Evolutionary conservation across 495 filamentous ascomycete genomes (phyloP).

Genomic region (Daldinia bambusicola): DNA sequence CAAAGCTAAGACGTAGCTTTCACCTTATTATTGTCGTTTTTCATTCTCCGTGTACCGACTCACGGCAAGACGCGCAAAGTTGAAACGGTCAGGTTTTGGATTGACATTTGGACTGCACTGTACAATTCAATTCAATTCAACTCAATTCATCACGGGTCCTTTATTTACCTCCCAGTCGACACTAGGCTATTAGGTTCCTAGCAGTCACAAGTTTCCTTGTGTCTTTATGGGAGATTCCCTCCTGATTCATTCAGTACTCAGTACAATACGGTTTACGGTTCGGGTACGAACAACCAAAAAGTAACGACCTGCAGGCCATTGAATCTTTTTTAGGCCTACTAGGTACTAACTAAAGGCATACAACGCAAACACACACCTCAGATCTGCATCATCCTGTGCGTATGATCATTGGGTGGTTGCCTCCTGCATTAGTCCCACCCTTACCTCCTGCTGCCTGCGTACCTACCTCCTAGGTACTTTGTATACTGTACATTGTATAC

Average conservation of each 20-base stretch:
- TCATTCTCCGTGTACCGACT: slow-evolving; percentile 11
- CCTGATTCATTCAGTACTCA: slow-evolving; percentile 18
- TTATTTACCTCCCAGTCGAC: neutral
- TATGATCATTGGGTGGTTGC: slow-evolving; percentile 40
- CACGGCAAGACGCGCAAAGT: slow-evolving; percentile 21
- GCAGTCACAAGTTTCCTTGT: neutral
- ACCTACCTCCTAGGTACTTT: slow-evolving; percentile 17
- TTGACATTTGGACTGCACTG: slow-evolving; percentile 2
- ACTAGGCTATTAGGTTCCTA: neutral
- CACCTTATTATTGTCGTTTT: slow-evolving; percentile 1
- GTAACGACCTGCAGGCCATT: neutral
- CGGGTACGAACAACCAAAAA: neutral
- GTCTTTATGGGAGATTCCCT: neutral
- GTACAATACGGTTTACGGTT: too few relatives aligned
- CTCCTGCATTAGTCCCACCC: slow-evolving; percentile 42
- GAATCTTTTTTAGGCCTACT: neutral
- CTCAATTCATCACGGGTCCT: neutral
- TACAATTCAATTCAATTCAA: slow-evolving; percentile 3
- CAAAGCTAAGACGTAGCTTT: slow-evolving; percentile 24
- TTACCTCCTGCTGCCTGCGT: slow-evolving; percentile 24
- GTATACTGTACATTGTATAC: slow-evolving; percentile 24
- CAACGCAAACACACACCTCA: slow-evolving; percentile 22
- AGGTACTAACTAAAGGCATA: slow-evolving; percentile 8
- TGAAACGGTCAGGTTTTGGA: slow-evolving; percentile 11
- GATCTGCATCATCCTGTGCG: slow-evolving; percentile 28